Evolutionary conservation across 1,284 basidiomycete genomes (phyloP).

Genomic region (Veloboletus limbatus): DNA sequence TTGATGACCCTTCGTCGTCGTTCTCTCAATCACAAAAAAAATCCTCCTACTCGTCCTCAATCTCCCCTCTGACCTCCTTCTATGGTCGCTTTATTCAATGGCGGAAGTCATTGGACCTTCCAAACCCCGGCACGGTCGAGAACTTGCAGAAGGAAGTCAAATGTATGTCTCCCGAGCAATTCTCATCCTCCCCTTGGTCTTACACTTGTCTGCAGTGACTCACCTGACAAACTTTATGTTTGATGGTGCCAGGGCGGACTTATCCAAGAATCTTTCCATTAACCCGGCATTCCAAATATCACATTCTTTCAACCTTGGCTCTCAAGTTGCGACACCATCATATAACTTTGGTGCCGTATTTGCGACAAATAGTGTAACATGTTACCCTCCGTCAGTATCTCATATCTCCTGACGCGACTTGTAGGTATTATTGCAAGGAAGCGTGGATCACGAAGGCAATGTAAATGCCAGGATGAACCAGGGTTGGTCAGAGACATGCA

Average conservation of each 20-base stretch:
- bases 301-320: constrained; percentile 90
- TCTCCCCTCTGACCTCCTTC: constrained; percentile 59
- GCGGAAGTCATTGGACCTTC: constrained; percentile 76
- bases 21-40: constrained; percentile 18
- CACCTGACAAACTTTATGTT: constrained; percentile 95
- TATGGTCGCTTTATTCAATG: constrained; percentile 76
- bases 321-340: constrained; percentile 69
- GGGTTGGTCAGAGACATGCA: constrained; percentile 77
- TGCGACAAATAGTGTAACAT: constrained; percentile 71
- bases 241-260: constrained; percentile 94
- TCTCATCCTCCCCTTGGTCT: constrained; percentile 13
- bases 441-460: constrained; percentile 90
- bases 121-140: constrained; percentile 89
- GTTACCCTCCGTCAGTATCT: not conserved
- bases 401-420: constrained; percentile 17
- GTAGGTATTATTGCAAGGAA: constrained; percentile 90
- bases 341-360: constrained; percentile 97
- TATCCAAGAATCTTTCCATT: constrained; percentile 91
- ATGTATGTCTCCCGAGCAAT: constrained; percentile 46
- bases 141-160: constrained; percentile 89
- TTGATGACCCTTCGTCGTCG: constrained; percentile 33
- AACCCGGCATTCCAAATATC: constrained; percentile 98
- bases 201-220: constrained; percentile 55
- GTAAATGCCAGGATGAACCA: constrained; percentile 90
- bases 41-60: constrained; percentile 33